Base-by-base conservation (phyloP, 2,329 filamentous ascomycete genomes). In the Colletotrichum sp. region DNA sequence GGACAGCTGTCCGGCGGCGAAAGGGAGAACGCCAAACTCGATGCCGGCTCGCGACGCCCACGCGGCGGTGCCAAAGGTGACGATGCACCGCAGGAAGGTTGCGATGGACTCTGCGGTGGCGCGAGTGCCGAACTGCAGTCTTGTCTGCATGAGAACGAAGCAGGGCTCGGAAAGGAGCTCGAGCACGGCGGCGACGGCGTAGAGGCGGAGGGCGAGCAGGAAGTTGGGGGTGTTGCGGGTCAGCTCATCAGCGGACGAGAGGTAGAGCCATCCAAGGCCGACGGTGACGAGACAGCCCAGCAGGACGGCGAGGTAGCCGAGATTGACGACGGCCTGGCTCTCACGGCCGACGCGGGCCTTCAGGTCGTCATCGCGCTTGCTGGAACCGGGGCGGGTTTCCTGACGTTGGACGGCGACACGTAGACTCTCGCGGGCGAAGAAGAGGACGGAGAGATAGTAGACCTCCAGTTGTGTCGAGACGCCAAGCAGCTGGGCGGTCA, bases 321-420 rank as follows among this genome's bases (percentile, higher is more conserved):
- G 88, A 81, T 99, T 99, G 84, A 99, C 91, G 58, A 96, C 93
- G 4, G 94, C 92, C 84, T 99, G 96, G 13, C 90, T 87, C 74
- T 87, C 88, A 70, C 81, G 83, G 5, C 79, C 77, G 76, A 84
- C 79, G 52, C 82, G 79, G 76, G 81, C 67, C 71, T 79, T 67
- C 48, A 77, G 65, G 78, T 79, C 43, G 26, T 71, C 77, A 70
- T 80, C 67, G 66, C 79, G 75, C 71, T 82, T 78, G 77, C 78
- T 67, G 32, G 64, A 15, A 5, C 21, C 48, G 58, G 58, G 58
- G 63, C 52, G 43, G 55, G 73, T 71, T 65, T 78, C 69, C 79
- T 96, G 94, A 67, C 97, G 91, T 85, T 99, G 96, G 43, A 98
- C 92, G 30, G 96, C 96, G n/a, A 98, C 94, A 18, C 97, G 93